Conservation (phyloP, 139 green algal genomes). For the Coelastrella sp. region DNA sequence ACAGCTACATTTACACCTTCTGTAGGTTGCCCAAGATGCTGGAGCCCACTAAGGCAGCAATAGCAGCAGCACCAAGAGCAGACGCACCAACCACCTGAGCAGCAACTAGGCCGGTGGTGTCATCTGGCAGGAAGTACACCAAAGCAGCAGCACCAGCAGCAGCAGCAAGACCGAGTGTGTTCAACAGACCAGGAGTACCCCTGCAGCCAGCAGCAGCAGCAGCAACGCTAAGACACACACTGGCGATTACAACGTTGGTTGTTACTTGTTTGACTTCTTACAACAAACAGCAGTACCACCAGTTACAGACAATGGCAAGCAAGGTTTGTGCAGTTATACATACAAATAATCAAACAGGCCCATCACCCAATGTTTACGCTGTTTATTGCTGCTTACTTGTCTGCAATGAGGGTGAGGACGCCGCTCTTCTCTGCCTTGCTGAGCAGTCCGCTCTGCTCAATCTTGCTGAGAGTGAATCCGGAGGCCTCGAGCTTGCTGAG, state of each 20-base stretch:
- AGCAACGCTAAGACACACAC: neutral
- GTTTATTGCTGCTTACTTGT: constrained; percentile 34
- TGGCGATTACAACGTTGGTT: too few species aligned
- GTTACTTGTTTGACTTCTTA: too few species aligned
- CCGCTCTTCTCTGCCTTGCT: constrained; percentile 72
- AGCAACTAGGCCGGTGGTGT: constrained; percentile 45
- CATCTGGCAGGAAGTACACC: constrained; percentile 61
- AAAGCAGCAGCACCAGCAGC: constrained; percentile 43
- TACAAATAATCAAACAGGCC: too few species aligned
- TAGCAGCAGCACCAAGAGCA: constrained; percentile 33
- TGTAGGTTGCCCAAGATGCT: constrained; percentile 56
- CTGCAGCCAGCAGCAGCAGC: constrained; percentile 38
- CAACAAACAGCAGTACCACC: too few species aligned
- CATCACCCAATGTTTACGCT: too few species aligned
- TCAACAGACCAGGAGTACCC: constrained; percentile 51
- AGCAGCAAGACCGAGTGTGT: constrained; percentile 34
- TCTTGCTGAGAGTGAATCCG: constrained; percentile 75
- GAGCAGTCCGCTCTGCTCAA: constrained; percentile 78
- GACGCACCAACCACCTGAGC: constrained; percentile 47
- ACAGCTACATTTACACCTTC: constrained; percentile 39
- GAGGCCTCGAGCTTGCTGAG: constrained; percentile 68
- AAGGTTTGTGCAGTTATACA: too few species aligned
- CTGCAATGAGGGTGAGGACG: constrained; percentile 52
- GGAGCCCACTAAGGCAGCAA: constrained; percentile 56
- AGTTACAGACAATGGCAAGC: too few species aligned